Percentiles rank a stretch among this genome's conserved stretches.
Evolutionary conservation across 1,139 yeast genomes (phyloP).

Genomic region (Kodamaea fungicola): DNA sequence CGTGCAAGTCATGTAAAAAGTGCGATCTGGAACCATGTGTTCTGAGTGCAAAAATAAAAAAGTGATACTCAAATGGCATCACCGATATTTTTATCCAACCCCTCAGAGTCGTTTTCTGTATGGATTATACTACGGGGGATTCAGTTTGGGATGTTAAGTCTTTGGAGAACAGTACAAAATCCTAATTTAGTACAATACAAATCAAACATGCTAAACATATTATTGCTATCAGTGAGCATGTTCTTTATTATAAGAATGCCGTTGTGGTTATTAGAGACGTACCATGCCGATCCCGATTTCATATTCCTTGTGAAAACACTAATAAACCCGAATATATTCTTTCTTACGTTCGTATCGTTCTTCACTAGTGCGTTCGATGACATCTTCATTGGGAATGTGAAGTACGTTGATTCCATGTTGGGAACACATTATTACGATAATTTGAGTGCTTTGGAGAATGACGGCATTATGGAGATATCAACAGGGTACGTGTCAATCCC

Average conservation of each 20-base stretch:
- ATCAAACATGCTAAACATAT: constrained; percentile 6
- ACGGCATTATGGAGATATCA: constrained; percentile 4
- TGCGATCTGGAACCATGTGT: neutral
- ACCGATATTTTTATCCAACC: constrained; percentile 47
- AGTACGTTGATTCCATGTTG: constrained; percentile 35
- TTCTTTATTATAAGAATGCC: constrained; percentile 10
- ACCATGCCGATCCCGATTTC: constrained; percentile 35
- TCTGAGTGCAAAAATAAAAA: too few relatives aligned
- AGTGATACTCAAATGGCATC: constrained; percentile 36
- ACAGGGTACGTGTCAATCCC: constrained; percentile 1
- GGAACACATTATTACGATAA: constrained; percentile 12
- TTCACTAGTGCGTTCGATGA: constrained; percentile 37
- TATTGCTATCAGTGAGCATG: constrained; percentile 22
- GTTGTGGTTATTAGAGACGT: constrained; percentile 31
- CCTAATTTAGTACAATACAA: constrained; percentile 27
- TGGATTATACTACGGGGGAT: constrained; percentile 50
- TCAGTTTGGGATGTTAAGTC: constrained; percentile 50
- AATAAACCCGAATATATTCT: constrained; percentile 41
- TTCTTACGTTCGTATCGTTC: constrained; percentile 36
- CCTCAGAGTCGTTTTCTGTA: constrained; percentile 44
- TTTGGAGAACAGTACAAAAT: constrained; percentile 46
- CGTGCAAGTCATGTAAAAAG: too few relatives aligned
- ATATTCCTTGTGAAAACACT: constrained; percentile 31
- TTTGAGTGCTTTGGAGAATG: constrained; percentile 4
- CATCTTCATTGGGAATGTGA: constrained; percentile 37